Evolutionary conservation across 1,284 basidiomycete species (phyloP).

Genomic region (Naganishia sp.): DNA sequence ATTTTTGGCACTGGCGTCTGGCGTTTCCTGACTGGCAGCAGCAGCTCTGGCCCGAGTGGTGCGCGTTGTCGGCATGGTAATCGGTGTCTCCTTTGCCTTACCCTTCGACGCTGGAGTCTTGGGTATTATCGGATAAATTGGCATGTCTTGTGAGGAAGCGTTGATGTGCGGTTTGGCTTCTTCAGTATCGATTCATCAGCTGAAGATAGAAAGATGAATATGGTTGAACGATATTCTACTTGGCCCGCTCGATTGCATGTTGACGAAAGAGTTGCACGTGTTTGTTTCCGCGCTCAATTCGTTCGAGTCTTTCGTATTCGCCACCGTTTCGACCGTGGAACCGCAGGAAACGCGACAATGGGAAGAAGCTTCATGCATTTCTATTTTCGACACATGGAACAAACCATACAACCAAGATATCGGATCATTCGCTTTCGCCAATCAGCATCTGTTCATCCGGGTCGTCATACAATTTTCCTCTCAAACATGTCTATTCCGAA

Average conservation of each 20-base stretch:
- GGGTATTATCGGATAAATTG: constrained; percentile 27
- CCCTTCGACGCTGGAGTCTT: constrained; percentile 22
- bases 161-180: too few relatives aligned
- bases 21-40: constrained; percentile 8
- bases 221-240: constrained; percentile 10
- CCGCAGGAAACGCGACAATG: too few relatives aligned
- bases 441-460: not conserved
- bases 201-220: not conserved
- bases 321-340: too few relatives aligned
- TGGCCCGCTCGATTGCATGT: not conserved
- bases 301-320: too few relatives aligned
- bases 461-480: not conserved
- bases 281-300: not conserved
- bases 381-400: too few relatives aligned
- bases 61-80: constrained; percentile 11
- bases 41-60: constrained; percentile 16
- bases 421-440: too few relatives aligned
- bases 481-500: not conserved
- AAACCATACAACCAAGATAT: too few relatives aligned
- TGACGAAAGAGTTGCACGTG: not conserved
- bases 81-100: constrained; percentile 13
- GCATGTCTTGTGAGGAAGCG: not conserved
- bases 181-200: not conserved
- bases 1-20: not conserved
- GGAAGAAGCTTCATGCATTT: too few relatives aligned